Evolutionary conservation across 2,329 filamentous ascomycete species (phyloP).

Genomic region (Cladorrhinum sp.): DNA sequence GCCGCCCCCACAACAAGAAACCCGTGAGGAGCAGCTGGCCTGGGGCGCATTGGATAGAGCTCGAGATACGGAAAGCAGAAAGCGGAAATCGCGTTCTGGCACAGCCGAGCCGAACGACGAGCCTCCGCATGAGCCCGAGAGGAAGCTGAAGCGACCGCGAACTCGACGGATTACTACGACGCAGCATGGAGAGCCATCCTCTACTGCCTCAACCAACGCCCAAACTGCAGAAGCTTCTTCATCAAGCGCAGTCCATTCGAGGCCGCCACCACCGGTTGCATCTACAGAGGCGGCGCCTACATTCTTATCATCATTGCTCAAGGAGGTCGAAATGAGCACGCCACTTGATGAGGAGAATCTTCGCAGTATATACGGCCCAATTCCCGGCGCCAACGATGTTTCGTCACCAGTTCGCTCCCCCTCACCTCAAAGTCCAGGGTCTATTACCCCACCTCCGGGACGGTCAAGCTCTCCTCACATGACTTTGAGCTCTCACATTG

Average conservation of each 20-base stretch:
- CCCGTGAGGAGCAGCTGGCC: constrained; percentile 74
- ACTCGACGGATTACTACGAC: constrained; percentile 61
- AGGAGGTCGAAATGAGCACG: constrained; percentile 74
- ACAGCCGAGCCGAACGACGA: constrained; percentile 70
- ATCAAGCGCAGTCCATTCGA: constrained; percentile 19
- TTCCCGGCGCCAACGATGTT: constrained; percentile 30
- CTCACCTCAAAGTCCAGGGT: constrained; percentile 61
- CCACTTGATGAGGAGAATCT: constrained; percentile 56
- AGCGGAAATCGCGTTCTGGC: constrained; percentile 70
- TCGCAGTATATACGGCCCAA: constrained; percentile 40
- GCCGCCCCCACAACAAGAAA: constrained; percentile 55
- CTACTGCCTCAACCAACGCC: constrained; percentile 26
- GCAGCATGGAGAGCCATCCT: constrained; percentile 44
- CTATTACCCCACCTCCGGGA: constrained; percentile 67
- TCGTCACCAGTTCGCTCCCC: constrained; percentile 68
- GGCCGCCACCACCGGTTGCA: constrained; percentile 30
- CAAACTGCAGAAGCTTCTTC: constrained; percentile 20
- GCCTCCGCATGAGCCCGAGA: constrained; percentile 66
- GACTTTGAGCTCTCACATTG: constrained; percentile 67
- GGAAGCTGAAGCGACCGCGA: constrained; percentile 83
- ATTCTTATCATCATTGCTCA: constrained; percentile 81
- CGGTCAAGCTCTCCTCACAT: constrained; percentile 64
- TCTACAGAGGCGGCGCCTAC: constrained; percentile 58
- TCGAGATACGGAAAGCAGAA: constrained; percentile 67
- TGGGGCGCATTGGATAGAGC: constrained; percentile 92